A percentile compares a stretch with the other conserved stretches of the same genome.
phyloP scores from a whole-genome alignment of 768 basidiomycete species.

The Sarcomyxa edulis region DNA sequence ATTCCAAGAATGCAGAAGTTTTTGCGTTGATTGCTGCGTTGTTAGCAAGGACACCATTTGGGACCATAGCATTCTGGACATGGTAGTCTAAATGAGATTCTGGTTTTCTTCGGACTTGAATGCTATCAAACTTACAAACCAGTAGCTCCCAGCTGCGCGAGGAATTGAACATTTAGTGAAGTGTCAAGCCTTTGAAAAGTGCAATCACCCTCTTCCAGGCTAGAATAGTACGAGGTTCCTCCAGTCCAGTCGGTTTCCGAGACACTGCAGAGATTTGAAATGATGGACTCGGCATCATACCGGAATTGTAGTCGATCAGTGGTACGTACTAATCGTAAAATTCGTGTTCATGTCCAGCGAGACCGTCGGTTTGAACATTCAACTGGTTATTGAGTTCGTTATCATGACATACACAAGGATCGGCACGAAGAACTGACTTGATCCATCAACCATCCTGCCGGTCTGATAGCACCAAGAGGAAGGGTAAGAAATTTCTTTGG shows the following conservation, averaged over 20 bases:
- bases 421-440: conserved; percentile 20
- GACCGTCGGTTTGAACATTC: conserved; percentile 36
- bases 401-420: background rate
- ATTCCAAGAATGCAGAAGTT: conserved; percentile 42
- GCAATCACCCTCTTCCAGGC: conserved; percentile 34
- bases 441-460: conserved; percentile 37
- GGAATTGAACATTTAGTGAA: background rate
- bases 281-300: no score
- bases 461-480: conserved; percentile 32
- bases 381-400: conserved; percentile 19
- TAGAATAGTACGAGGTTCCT: conserved; percentile 33
- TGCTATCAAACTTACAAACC: conserved; percentile 39
- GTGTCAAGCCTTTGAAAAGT: background rate
- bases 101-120: background rate
- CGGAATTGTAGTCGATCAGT: background rate
- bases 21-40: conserved; percentile 39
- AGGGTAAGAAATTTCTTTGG: conserved; percentile 35
- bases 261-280: conserved; percentile 18
- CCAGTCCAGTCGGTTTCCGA: conserved; percentile 38
- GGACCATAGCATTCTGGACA: conserved; percentile 46
- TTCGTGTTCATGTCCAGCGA: conserved; percentile 39
- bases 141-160: conserved; percentile 48
- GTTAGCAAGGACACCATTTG: conserved; percentile 43
- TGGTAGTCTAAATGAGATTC: conserved; percentile 2
- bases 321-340: conserved; percentile 32